Evolutionary conservation across 75 land plant genomes (phyloP).

Genomic region (Cupressus sempervirens): DNA sequence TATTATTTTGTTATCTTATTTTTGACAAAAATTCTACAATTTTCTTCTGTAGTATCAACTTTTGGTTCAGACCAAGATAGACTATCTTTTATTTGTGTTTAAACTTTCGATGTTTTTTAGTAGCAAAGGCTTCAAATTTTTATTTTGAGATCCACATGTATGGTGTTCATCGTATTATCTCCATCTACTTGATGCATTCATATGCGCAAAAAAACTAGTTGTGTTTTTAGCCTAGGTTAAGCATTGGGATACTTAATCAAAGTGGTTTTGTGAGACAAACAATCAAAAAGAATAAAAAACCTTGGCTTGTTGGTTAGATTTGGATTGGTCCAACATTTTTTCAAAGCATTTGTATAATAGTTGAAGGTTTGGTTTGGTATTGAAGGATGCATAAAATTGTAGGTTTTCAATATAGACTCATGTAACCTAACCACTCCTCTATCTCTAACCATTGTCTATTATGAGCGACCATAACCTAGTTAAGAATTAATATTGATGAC

Average conservation of each 20-base stretch:
- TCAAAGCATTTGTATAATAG: neutral
- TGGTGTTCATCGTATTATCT: neutral
- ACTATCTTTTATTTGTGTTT: neutral
- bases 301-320: neutral
- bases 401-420: constrained; percentile 31
- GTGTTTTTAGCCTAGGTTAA: neutral
- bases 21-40: neutral
- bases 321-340: neutral
- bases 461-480: constrained; percentile 59
- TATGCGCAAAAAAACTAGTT: neutral
- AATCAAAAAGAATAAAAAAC: neutral
- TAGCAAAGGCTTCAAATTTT: neutral
- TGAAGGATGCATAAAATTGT: neutral
- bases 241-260: neutral
- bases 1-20: neutral
- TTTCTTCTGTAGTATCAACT: neutral
- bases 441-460: constrained; percentile 56
- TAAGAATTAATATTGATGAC: constrained; percentile 68
- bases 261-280: neutral
- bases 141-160: neutral
- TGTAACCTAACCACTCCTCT: constrained; percentile 45
- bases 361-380: neutral
- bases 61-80: neutral
- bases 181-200: neutral
- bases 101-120: neutral